Percentiles rank a stretch among this genome's conserved stretches.
Evolutionary conservation across 306 rosid species (phyloP).

Genomic region (Hippophae tibetana): DNA sequence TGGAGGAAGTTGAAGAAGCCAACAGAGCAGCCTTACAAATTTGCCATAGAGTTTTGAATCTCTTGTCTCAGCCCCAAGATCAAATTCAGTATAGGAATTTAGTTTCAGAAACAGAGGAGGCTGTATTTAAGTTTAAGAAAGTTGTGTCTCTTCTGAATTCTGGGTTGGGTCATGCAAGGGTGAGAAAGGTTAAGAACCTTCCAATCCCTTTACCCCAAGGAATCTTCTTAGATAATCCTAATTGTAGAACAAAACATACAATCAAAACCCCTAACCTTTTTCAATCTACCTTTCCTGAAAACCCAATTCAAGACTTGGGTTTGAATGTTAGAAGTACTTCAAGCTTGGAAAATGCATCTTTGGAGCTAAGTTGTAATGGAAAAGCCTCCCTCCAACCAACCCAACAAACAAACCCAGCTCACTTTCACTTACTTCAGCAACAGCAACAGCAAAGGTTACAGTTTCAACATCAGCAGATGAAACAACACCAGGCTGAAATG

Average conservation of each 20-base stretch:
- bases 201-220: slow-evolving; percentile 49
- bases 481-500: slow-evolving; percentile 72
- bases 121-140: slow-evolving; percentile 78
- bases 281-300: slow-evolving; percentile 38
- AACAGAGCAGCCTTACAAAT: slow-evolving; percentile 70
- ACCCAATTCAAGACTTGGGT: slow-evolving; percentile 46
- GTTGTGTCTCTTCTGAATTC: slow-evolving; percentile 66
- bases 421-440: slow-evolving; percentile 51
- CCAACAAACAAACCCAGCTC: slow-evolving; percentile 34
- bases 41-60: slow-evolving; percentile 61
- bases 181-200: slow-evolving; percentile 47
- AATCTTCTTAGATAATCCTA: slow-evolving; percentile 61
- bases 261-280: slow-evolving; percentile 34
- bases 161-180: slow-evolving; percentile 81
- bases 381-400: slow-evolving; percentile 54
- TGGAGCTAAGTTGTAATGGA: slow-evolving; percentile 60
- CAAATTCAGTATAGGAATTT: slow-evolving; percentile 50
- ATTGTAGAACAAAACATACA: slow-evolving; percentile 31
- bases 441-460: slow-evolving; percentile 60
- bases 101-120: slow-evolving; percentile 67
- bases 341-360: slow-evolving; percentile 48
- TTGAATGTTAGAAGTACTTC: slow-evolving; percentile 33
- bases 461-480: slow-evolving; percentile 45
- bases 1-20: slow-evolving; percentile 86
- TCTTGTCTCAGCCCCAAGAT: slow-evolving; percentile 62